These are phyloP conservation scores for Fusarium sp. DNA, from an alignment of 2,329 filamentous ascomycete genomes.

Conservation along the genomic window DNA sequence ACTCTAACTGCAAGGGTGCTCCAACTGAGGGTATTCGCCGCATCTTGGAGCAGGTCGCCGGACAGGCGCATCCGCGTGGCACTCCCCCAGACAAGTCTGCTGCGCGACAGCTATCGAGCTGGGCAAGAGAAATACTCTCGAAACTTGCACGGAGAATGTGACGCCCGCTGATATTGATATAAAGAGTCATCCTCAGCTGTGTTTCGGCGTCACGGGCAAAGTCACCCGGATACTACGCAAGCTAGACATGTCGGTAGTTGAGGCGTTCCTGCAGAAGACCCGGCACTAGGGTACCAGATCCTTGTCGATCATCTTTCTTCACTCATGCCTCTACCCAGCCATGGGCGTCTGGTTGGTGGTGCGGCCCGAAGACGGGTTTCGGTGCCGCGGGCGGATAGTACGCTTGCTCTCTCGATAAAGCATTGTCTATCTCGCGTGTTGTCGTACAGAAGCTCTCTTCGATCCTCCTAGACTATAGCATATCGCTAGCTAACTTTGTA, in stretches of 20 bases:
- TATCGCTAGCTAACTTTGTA: constrained; percentile 61
- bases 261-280: constrained; percentile 70
- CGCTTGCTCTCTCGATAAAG: constrained; percentile 58
- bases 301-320: constrained; percentile 76
- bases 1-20: constrained; percentile 79
- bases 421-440: constrained; percentile 57
- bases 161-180: constrained; percentile 39
- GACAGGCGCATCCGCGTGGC: constrained; percentile 51
- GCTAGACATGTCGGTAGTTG: constrained; percentile 68
- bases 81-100: constrained; percentile 70
- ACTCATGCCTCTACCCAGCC: constrained; percentile 76
- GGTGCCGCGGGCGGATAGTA: constrained; percentile 58
- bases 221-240: constrained; percentile 75
- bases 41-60: constrained; percentile 53
- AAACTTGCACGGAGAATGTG: constrained; percentile 80
- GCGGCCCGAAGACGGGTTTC: constrained; percentile 59
- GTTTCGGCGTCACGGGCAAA: constrained; percentile 77
- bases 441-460: constrained; percentile 61
- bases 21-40: constrained; percentile 80
- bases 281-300: constrained; percentile 71
- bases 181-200: constrained; percentile 66
- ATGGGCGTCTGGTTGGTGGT: constrained; percentile 59
- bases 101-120: constrained; percentile 92
- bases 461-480: constrained; percentile 62
- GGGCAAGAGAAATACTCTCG: constrained; percentile 86